These are phyloP conservation scores for Coniochaeta pulveracea DNA, from an alignment of 2,329 filamentous ascomycete species.

Conservation along the genomic window DNA sequence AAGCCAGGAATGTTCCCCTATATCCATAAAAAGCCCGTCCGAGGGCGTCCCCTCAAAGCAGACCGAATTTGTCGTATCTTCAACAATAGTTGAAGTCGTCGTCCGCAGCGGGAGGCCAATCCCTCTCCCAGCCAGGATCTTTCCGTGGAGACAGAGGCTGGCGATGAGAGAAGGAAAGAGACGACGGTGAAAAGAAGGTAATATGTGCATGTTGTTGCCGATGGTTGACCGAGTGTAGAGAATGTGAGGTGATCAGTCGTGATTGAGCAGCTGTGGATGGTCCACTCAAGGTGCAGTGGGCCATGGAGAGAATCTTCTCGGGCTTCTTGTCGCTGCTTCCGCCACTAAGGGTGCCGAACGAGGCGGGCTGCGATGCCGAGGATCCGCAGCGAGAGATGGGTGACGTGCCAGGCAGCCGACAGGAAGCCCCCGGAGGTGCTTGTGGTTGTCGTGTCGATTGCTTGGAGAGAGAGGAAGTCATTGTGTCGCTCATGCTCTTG, in stretches of 20 bases:
- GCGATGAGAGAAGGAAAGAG: background rate
- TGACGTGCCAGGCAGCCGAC: background rate
- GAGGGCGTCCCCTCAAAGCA: too few species aligned
- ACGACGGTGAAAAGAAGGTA: background rate
- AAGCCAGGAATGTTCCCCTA: too few species aligned
- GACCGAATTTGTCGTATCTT: background rate
- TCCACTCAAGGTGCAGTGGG: constrained; percentile 5
- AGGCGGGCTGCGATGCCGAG: constrained; percentile 2
- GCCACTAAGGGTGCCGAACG: constrained; percentile 3
- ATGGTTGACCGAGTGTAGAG: constrained; percentile 1
- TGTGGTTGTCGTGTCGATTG: background rate
- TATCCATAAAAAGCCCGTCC: too few species aligned
- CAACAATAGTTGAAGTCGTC: constrained; percentile 1
- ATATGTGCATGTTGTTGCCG: background rate
- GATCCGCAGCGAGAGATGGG: constrained; percentile 1
- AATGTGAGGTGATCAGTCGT: constrained; percentile 1
- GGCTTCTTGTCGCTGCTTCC: background rate
- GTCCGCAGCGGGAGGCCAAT: constrained; percentile 3
- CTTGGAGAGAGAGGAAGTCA: background rate
- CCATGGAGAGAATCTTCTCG: background rate
- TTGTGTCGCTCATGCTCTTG: constrained; percentile 2
- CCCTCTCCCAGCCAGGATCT: constrained; percentile 2
- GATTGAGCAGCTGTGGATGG: constrained; percentile 3
- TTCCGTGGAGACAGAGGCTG: background rate
- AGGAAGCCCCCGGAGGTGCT: background rate